Base-by-base conservation (phyloP, 2,329 filamentous ascomycete species). In the Trichoderma sp. region DNA sequence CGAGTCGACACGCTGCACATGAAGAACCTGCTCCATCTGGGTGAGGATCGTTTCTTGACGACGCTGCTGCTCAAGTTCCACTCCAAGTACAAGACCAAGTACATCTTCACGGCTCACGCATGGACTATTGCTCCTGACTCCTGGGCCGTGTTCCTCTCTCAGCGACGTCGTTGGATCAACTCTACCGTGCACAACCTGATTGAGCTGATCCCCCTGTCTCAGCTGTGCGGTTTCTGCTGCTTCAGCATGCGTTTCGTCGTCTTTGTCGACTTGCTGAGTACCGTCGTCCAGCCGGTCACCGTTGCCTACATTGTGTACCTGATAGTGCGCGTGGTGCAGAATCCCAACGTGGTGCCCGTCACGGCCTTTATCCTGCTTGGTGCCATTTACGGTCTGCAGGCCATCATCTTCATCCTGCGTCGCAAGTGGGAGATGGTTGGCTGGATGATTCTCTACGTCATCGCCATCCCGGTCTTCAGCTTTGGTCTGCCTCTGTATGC, bases 351-450 rank as follows among this genome's bases (percentile, higher is more conserved):
- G 6, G 83, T 98, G 7, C 94, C 94, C 0, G 78, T 94, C 65
- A 96, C 91, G 0, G 89, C 95, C 0, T 96, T 99, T 76, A 86
- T 99, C 74, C 83, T 99, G 56, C 85, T 99, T 10, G 95, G 87
- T 72, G 94, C 91, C n/a, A 95, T 99, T 72, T 99, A 98, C 76
- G 95, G 95, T 87, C 81, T 99, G 15, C 95, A 99, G 74, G 94
- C 91, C 50, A 89, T 98, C 74, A 97, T 99, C 77, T 99, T 99
- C 82, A 97, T 98, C 72, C 74, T 97, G 64, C 90, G 92, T 66
- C 90, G 94, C 73, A 97, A 97, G 81, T 99, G 95, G 95, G 94
- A 99, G 77, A 98, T 98, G 94, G 90, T 99, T 71, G 95, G 94
- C 43, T 99, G 95, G 95, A 97, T 99, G 93, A 83, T 99, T 71